Evolutionary conservation across 768 basidiomycete species (phyloP), one percentile per base, ranked within the genome.

Genomic region (Tricholoma hemisulphureum): DNA sequence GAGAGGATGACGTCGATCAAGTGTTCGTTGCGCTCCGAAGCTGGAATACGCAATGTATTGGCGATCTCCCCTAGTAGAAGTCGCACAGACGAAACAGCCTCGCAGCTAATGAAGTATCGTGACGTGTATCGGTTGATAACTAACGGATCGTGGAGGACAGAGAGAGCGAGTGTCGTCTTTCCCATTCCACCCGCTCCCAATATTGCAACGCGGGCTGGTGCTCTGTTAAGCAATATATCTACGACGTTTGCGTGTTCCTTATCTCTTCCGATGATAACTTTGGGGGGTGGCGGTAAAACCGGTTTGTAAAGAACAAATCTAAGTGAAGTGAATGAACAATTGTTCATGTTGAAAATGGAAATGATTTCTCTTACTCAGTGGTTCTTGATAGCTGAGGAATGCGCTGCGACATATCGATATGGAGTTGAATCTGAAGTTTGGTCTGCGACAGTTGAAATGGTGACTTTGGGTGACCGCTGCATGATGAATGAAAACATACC

Each of bases 81-180:
- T n/a, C 28, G 5, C 5, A 52, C 28, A 18, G 58, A 56, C 3
- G 51, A 11, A 6, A 52, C 29, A 20, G 49, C 55, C 32, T 60
- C 58, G 39, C 54, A 60, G 28, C 49, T 43, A 21, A 60, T 45
- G 34, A 60, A 60, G 31, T 51, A 60, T 10, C 54, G 4, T 31
- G 14, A 18, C 29, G 34, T 48, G 20, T 45, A 51, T 9, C 18
- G 5, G 18, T 43, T 20, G 21, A 20, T 21, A 2, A 55, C 53
- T 45, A 7, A 10, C 13, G n/a, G 18, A 9, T 56, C 35, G 34
- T 55, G 53, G 8, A 59, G 26, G n/a, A 51, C 37, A 14, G 26
- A 21, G 24, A 55, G 54, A 14, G 58, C 54, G 14, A 59, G 28
- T 26, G 54, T 43, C n/a, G 53, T 59, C 39, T 59, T 59, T 24